These are phyloP conservation scores for Diplodia intermedia DNA, from an alignment of 2,329 filamentous ascomycete genomes.

Conservation along the genomic window DNA sequence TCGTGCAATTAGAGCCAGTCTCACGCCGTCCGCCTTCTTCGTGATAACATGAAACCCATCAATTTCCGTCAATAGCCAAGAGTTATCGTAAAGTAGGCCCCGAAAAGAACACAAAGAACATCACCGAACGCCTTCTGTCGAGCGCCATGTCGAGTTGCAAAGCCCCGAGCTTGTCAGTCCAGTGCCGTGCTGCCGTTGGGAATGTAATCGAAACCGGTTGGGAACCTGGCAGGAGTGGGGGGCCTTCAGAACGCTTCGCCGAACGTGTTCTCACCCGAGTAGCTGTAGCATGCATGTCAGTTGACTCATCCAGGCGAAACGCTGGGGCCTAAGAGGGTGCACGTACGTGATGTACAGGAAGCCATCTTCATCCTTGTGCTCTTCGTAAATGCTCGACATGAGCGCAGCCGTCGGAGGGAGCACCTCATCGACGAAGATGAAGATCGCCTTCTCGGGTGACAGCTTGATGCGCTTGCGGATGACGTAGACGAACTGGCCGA, in stretches of 20 bases:
- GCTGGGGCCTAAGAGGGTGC: neutral
- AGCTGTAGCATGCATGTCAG: conserved; percentile 55
- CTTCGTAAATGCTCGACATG: conserved; percentile 99
- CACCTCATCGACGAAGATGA: conserved; percentile 99
- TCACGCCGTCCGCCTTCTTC: conserved; percentile 2
- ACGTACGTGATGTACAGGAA: conserved; percentile 97
- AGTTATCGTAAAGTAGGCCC: conserved; percentile 7
- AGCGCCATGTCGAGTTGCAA: conserved; percentile 28
- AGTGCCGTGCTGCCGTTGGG: conserved; percentile 19
- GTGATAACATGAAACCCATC: conserved; percentile 23
- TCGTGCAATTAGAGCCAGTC: neutral
- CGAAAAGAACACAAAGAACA: conserved; percentile 37
- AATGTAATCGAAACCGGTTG: conserved; percentile 26
- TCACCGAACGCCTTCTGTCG: conserved; percentile 40
- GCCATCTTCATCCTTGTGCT: conserved; percentile 89
- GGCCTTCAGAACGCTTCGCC: conserved; percentile 55
- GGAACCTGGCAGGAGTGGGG: conserved; percentile 15
- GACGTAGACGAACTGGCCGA: conserved; percentile 99
- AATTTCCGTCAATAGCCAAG: conserved; percentile 25
- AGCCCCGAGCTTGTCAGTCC: conserved; percentile 17
- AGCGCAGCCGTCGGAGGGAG: conserved; percentile 94
- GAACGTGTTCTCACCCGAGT: conserved; percentile 99
- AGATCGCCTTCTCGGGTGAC: conserved; percentile 99
- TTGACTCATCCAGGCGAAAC: conserved; percentile 8
- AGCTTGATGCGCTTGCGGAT: conserved; percentile 99